Base-by-base conservation (phyloP, 352 stramenopile genomes). In the Plasmopara muralis region DNA sequence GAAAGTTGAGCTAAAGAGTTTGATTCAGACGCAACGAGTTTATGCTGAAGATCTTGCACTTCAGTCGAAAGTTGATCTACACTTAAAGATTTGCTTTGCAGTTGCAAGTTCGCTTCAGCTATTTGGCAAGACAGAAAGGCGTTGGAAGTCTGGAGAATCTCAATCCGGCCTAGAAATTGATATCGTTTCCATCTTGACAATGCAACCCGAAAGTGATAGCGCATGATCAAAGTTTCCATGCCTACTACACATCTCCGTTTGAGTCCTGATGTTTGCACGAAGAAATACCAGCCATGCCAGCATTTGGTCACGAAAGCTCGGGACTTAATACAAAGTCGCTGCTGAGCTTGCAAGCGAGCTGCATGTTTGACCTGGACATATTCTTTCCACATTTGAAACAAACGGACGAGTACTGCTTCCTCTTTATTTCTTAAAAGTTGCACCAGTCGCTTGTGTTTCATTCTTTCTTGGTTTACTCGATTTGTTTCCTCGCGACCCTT, bases 391-490 rank as follows among this genome's bases (percentile, higher is more conserved):
- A 49, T 51, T 7, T 39, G 16, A 38, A 85, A 76, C 20, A 43
- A 64, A 18, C 57, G 59, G 18, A 63, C 33, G 6, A 77, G 30
- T 0, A n/a, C 34, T 33, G 47, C 55, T 48, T 61, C 47, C 33
- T 73, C 42, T 37, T 54, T 75, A 2, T 35, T 50, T 55, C 74
- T 57, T 38, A 81, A 44, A 12, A 79, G 70, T 42, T 60, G 56
- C 41, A 73, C 37, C 15, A 83, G 44, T 25, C 60, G 63, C 35
- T 57, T 61, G 31, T 78, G 62, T 37, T 54, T 69, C 25, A 74
- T 55, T 4, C 10, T 46, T 28, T 72, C 48, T 39, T 43, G 35
- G 18, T 37, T 15, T 5, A 48, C n/a, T n/a, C 30, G 30, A 5
- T 37, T 33, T 9, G 34, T 67, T 30, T 60, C 51, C 7, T 55